Conservation (phyloP, 805 yeast species). For the Saturnispora ahearnii region DNA sequence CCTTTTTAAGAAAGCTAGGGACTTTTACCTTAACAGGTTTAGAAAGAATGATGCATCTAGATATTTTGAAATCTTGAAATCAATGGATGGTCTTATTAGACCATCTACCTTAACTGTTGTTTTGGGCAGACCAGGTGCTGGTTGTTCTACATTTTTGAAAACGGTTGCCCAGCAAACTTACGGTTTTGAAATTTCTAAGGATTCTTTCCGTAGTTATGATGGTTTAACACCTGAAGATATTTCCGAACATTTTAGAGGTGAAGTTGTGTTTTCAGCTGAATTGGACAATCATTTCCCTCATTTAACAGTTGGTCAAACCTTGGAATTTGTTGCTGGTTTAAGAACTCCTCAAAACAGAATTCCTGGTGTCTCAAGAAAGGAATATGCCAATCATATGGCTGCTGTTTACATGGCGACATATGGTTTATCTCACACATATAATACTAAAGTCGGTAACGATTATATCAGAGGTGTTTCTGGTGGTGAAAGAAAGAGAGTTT, state of each 20-base stretch:
- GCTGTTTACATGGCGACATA: constrained; percentile 28
- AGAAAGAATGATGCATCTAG: constrained; percentile 24
- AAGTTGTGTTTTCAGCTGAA: constrained; percentile 63
- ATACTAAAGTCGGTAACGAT: constrained; percentile 57
- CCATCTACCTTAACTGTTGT: constrained; percentile 66
- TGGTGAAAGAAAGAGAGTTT: constrained; percentile 59
- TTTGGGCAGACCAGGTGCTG: constrained; percentile 78
- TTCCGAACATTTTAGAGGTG: constrained; percentile 49
- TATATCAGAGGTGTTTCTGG: constrained; percentile 58
- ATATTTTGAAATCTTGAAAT: constrained; percentile 46
- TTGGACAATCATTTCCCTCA: constrained; percentile 62
- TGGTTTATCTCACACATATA: constrained; percentile 38
- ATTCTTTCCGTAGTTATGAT: constrained; percentile 41
- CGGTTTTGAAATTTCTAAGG: constrained; percentile 44
- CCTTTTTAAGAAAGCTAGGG: constrained; percentile 28
- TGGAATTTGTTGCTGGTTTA: constrained; percentile 51
- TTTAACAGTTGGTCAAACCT: constrained; percentile 56
- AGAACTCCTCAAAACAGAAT: constrained; percentile 56
- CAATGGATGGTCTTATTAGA: constrained; percentile 54
- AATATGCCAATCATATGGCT: constrained; percentile 44
- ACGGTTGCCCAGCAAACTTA: constrained; percentile 50
- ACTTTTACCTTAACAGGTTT: constrained; percentile 18
- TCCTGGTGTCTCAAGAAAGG: constrained; percentile 49
- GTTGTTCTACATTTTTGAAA: constrained; percentile 60
- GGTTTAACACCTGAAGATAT: constrained; percentile 48